Conservation (phyloP, 2,329 filamentous ascomycete species). For the Neoascochyta sp. region DNA sequence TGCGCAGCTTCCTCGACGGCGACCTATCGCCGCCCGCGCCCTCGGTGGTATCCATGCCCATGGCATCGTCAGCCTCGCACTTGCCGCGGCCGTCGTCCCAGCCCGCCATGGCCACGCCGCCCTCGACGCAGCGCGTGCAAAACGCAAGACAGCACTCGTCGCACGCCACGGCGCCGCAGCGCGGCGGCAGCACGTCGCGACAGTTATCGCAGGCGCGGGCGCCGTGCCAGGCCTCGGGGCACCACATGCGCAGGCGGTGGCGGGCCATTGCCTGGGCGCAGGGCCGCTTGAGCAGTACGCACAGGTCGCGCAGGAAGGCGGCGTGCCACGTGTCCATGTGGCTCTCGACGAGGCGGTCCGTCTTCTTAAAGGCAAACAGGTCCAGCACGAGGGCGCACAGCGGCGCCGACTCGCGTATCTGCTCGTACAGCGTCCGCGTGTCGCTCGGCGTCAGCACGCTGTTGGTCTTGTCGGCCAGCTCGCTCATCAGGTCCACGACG, state of each 20-base stretch:
- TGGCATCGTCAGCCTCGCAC: conserved; percentile 11
- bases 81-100: conserved; percentile 28
- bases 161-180: conserved; percentile 39
- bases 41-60: conserved; percentile 9
- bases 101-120: conserved; percentile 28
- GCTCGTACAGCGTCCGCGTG: conserved; percentile 48
- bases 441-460: conserved; percentile 49
- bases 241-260: conserved; percentile 42
- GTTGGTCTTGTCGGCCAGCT: conserved; percentile 48
- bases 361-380: conserved; percentile 53
- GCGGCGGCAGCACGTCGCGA: conserved; percentile 39
- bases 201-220: conserved; percentile 38
- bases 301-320: conserved; percentile 46
- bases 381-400: conserved; percentile 46
- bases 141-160: conserved; percentile 42
- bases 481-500: conserved; percentile 43
- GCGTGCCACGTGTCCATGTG: conserved; percentile 50
- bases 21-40: conserved; percentile 16
- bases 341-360: conserved; percentile 45
- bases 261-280: conserved; percentile 42
- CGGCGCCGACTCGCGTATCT: conserved; percentile 39
- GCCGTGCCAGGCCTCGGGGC: conserved; percentile 35
- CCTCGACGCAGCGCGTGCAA: conserved; percentile 40
- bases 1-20: conserved; percentile 25
- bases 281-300: conserved; percentile 46